These are phyloP conservation scores for Jacaranda copaia DNA, from an alignment of 257 asterid species.

Conservation along the genomic window DNA sequence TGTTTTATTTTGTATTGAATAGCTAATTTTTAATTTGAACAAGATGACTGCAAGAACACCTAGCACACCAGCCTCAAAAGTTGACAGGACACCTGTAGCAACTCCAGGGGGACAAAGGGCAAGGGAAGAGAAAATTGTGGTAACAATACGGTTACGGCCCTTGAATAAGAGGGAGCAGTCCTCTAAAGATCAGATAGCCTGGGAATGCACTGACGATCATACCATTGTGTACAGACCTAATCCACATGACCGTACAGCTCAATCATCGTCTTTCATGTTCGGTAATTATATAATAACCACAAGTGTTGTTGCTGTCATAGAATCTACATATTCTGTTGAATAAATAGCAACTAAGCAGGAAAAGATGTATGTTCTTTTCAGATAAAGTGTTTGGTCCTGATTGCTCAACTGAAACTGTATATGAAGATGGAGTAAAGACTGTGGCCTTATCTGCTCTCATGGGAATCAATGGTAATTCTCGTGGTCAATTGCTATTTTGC, in stretches of 20 bases:
- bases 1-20: background rate
- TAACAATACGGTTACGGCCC: slow-evolving; percentile 89
- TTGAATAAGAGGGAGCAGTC: slow-evolving; percentile 83
- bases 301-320: background rate
- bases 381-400: slow-evolving; percentile 92
- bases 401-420: slow-evolving; percentile 72
- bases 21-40: background rate
- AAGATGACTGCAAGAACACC: slow-evolving; percentile 82
- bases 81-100: slow-evolving; percentile 72
- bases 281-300: slow-evolving; percentile 53
- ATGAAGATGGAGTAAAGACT: slow-evolving; percentile 89
- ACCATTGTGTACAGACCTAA: slow-evolving; percentile 68
- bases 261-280: slow-evolving; percentile 66
- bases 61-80: slow-evolving; percentile 75
- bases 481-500: background rate
- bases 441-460: slow-evolving; percentile 94
- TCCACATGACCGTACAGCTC: slow-evolving; percentile 67
- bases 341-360: background rate
- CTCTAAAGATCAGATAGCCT: slow-evolving; percentile 80
- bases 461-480: slow-evolving; percentile 86
- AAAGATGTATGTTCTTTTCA: slow-evolving; percentile 40
- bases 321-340: slow-evolving; percentile 15
- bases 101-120: slow-evolving; percentile 74
- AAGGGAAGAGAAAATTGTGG: slow-evolving; percentile 90
- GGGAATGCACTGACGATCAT: slow-evolving; percentile 89